Base-by-base conservation (phyloP, 1,284 basidiomycete species). In the Erythrobasidium hasegawianum region DNA sequence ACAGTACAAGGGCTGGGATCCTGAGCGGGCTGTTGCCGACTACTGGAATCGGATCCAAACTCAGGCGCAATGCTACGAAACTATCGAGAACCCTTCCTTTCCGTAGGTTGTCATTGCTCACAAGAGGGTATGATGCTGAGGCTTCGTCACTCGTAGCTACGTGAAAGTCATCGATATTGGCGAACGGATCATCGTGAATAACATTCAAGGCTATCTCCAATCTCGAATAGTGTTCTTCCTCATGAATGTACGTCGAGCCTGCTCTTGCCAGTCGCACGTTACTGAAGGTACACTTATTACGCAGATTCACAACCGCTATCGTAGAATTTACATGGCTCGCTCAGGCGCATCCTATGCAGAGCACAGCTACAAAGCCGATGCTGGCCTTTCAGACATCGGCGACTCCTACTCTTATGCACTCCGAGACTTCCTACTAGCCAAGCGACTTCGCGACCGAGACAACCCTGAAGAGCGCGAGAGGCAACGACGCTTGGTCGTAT, bases 341-440 rank as follows among this genome's bases (percentile, higher is more conserved):
- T 55, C 50, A 47, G 62, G 62, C 40, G 62, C 62, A 27, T 55
- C 50, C 5, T 83, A 97, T 65, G 94, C 97, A 71, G 96, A 99
- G 76, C 96, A 98, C 77, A 96, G 94, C 2, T 98, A 95, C 82
- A 97, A 96, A 79, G 94, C 95, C 29, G 95, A 98, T 76, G 93
- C 95, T 0, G 96, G 97, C 75, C 84, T 99, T 8, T 96, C 92
- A 0, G 88, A 90, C 1, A 87, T 87, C 0, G 95, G 95, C 4
- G 92, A 90, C 89, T 91, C 96, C 69, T 99, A 98, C 72, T 87
- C 94, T 0, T 88, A 92, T 73, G 83, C 76, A 49, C 70, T 80
- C 33, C 71, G 72, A 4, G 71, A 72, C 55, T 75, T 75, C 24
- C 69, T 76, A 71, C 56, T 77, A 72, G 57, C 69, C 70, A 72